phyloP scores from a whole-genome alignment of 176 grass and related monocot species.

The Rhynchospora tenuis region DNA sequence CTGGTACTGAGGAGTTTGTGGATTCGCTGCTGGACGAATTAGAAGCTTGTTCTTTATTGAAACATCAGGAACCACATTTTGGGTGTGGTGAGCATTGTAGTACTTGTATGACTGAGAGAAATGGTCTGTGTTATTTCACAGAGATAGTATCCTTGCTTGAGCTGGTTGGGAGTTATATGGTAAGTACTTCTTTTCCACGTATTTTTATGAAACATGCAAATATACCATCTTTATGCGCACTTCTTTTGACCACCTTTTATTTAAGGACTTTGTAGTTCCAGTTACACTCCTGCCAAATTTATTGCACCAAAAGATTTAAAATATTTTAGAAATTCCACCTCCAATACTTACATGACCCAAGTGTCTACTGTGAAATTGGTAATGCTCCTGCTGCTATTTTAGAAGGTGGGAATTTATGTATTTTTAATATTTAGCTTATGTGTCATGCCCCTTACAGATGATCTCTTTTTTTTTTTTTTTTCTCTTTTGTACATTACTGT shows the following conservation, averaged over 20 bases:
- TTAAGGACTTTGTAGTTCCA: conserved; percentile 15
- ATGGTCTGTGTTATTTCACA: conserved; percentile 48
- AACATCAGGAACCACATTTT: conserved; percentile 31
- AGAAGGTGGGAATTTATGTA: not conserved
- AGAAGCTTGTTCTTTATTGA: conserved; percentile 34
- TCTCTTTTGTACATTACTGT: not conserved
- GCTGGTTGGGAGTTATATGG: conserved; percentile 88
- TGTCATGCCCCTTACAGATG: not conserved
- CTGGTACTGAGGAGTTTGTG: conserved; percentile 42
- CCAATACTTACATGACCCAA: not conserved
- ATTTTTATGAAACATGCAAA: conserved; percentile 5
- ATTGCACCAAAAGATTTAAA: not conserved
- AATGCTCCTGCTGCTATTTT: conserved; percentile 11
- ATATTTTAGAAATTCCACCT: not conserved
- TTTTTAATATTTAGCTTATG: not conserved
- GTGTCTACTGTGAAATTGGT: not conserved
- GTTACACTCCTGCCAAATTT: not conserved
- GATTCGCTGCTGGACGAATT: conserved; percentile 62
- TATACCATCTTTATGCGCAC: not conserved
- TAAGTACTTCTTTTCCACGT: conserved; percentile 33
- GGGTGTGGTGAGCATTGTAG: conserved; percentile 46
- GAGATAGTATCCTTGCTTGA: conserved; percentile 84
- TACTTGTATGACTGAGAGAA: conserved; percentile 41
- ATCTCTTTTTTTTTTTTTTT: conserved; percentile 14
- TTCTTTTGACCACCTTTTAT: not conserved